Conservation (phyloP, 352 stramenopile species). For the Nothophytophthora sp. region DNA sequence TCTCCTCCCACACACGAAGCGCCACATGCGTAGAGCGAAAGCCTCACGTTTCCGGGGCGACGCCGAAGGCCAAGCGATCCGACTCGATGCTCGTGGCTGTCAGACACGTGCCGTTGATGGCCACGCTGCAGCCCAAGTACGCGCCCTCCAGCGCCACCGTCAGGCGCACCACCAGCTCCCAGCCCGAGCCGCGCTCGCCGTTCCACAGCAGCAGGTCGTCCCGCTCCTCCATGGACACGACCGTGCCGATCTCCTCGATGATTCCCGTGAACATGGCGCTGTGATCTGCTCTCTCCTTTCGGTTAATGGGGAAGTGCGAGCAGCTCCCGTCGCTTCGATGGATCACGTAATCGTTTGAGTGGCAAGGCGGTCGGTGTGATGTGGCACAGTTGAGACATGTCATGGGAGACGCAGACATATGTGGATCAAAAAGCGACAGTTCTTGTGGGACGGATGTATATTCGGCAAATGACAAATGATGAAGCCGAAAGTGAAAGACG, state of each 20-base stretch:
- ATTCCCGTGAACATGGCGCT: slow-evolving; percentile 97
- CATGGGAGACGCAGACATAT: too few species aligned
- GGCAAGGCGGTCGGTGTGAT: not conserved
- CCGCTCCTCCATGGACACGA: slow-evolving; percentile 91
- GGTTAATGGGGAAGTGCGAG: too few species aligned
- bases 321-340: slow-evolving; percentile 99
- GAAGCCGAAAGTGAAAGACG: too few species aligned
- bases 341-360: slow-evolving; percentile 96
- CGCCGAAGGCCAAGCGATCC: slow-evolving; percentile 90
- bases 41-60: slow-evolving; percentile 94
- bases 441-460: too few species aligned
- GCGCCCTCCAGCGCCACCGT: slow-evolving; percentile 82
- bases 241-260: slow-evolving; percentile 97
- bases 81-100: slow-evolving; percentile 93
- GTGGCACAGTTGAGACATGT: slow-evolving; percentile 1
- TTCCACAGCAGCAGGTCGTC: slow-evolving; percentile 96
- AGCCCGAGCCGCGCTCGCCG: slow-evolving; percentile 87
- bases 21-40: not conserved
- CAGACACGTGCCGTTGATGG: slow-evolving; percentile 97
- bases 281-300: too few species aligned
- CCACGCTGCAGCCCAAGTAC: slow-evolving; percentile 95
- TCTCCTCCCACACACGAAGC: too few species aligned
- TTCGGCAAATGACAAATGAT: slow-evolving; percentile 11
- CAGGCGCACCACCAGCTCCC: slow-evolving; percentile 87
- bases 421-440: too few species aligned